A percentile compares a stretch with the other conserved stretches of the same genome.
Evolutionary conservation across 2,329 filamentous ascomycete genomes (phyloP).

Genomic region (Sphaceloma murrayae): DNA sequence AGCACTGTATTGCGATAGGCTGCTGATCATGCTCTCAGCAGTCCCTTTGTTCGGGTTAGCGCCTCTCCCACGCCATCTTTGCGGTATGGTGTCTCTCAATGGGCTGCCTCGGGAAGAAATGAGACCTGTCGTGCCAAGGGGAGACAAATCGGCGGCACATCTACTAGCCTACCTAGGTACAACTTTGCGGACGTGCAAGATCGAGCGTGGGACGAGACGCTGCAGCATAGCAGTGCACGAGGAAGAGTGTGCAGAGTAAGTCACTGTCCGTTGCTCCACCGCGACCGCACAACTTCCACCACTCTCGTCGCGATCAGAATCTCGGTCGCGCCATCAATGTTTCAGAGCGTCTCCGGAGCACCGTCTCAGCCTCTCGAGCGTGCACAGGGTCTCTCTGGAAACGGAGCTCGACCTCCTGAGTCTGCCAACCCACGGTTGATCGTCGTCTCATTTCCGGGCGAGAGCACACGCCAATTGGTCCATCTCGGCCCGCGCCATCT

Average conservation of each 20-base stretch:
- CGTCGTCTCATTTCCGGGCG: conserved; percentile 3
- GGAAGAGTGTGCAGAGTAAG: too few relatives aligned
- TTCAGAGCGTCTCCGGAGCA: conserved; percentile 3
- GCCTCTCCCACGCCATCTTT: not conserved
- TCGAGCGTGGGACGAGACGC: too few relatives aligned
- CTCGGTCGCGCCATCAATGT: conserved; percentile 1
- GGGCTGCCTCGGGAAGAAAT: conserved; percentile 12
- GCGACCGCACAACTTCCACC: not conserved
- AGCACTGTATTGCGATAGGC: conserved; percentile 10
- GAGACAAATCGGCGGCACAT: too few relatives aligned
- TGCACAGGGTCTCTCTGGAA: conserved; percentile 7
- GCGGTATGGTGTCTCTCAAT: conserved; percentile 14
- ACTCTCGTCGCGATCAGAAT: not conserved
- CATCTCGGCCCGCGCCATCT: not conserved
- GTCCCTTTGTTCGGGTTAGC: conserved; percentile 9
- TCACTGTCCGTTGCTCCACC: not conserved
- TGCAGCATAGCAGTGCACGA: too few relatives aligned
- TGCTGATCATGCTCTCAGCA: conserved; percentile 6
- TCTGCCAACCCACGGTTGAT: conserved; percentile 13
- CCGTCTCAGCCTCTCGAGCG: not conserved
- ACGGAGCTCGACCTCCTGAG: conserved; percentile 12
- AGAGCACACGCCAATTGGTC: not conserved
- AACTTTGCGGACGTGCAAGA: too few relatives aligned
- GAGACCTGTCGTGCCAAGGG: conserved; percentile 7
- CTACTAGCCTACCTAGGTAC: too few relatives aligned